Evolutionary conservation across 306 rosid species (phyloP), one percentile per base, ranked within the genome.

Genomic region (Vigna hirtella): DNA sequence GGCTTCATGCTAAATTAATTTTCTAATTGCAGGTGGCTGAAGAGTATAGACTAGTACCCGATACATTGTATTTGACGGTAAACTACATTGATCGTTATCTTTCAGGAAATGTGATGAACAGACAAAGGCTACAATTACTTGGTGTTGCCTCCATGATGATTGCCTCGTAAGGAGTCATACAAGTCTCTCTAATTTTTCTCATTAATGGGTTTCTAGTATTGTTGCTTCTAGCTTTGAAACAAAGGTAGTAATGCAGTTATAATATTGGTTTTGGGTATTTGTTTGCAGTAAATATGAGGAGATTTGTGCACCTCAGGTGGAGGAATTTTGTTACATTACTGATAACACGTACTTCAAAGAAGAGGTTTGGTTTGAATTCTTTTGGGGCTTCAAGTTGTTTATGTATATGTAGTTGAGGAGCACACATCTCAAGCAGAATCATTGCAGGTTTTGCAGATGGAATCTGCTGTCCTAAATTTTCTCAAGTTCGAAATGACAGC

Each of bases 101-200:
- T 17, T 91, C 97, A 5, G 99, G 99, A 62, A 95, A 95, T 77
- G 72, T 78, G 20, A 91, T 95, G 98, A 91, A 88, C 52, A 85
- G 99, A 62, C 98, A 95, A 79, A 85, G 85, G 47, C 66, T 95
- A 65, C 99, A 95, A 81, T 84, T 93, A 84, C 97, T 95, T 26
- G 99, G 99, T 45, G 97, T 95, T 51, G 96, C 98, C 66, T 95
- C 93, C 81, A 95, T 95, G 99, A 95, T 95, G 99, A 90, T 95
- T 87, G 98, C 99, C 76, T 93, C 98, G 99, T 95, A 92, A 91
- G 99, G 55, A 71, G 51, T 22, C 69, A 12, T 5, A 38, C 45
- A 50, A 45, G 34, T 51, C 26, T 43, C 8, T 43, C 7, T 9
- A 0, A 30, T 51, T 34, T 69, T 36, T 81, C 3, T 70, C 14